Evolutionary conservation across 2,329 filamentous ascomycete genomes (phyloP), one percentile per base, ranked within the genome.

Genomic region (Cylindrodendrum hubeiense): DNA sequence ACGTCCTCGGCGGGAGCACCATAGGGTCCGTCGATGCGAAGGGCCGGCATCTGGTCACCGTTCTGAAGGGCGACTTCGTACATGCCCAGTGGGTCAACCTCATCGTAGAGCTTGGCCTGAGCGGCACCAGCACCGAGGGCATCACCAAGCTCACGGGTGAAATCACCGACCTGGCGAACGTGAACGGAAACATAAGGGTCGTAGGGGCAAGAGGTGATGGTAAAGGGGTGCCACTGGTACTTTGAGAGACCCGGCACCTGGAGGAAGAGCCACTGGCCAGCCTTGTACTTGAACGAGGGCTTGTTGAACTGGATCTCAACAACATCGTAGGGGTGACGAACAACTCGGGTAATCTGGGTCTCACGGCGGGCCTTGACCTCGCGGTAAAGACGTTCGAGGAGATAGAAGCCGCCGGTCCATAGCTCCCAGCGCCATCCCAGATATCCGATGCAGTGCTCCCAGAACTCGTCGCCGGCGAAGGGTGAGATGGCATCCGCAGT

Each of bases 151-250:
- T 91, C 90, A 66, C 90, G 90, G 13, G 96, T 99, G 78, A 97
- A 99, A 82, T 99, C 96, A 71, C 96, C 96, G 7, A 98, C 95
- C 83, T 98, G 96, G 52, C 96, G 93, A 63, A 99, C 91, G 80
- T 99, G 96, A 30, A 99, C 88, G 41, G 94, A 97, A 71, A 98
- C 90, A 77, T 98, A 98, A 1, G 93, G 93, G 75, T 99, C 96
- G 76, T 94, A 96, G 5, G 96, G 96, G 81, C 96, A 99, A 10
- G 96, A 98, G 3, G 96, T 99, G 80, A 99, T 98, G 76, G 96
- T 99, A 79, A 98, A 99, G 1, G 96, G 96, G 81, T 99, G 96
- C 96, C 96, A 99, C 83, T 99, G 94, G 77, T 94, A 91, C 74
- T 86, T 89, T 69, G 94, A 97, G 58, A 99, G 89, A 7, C 93